Evolutionary conservation across 2,329 filamentous ascomycete genomes (phyloP).

Genomic region (Aspergillus tanneri): DNA sequence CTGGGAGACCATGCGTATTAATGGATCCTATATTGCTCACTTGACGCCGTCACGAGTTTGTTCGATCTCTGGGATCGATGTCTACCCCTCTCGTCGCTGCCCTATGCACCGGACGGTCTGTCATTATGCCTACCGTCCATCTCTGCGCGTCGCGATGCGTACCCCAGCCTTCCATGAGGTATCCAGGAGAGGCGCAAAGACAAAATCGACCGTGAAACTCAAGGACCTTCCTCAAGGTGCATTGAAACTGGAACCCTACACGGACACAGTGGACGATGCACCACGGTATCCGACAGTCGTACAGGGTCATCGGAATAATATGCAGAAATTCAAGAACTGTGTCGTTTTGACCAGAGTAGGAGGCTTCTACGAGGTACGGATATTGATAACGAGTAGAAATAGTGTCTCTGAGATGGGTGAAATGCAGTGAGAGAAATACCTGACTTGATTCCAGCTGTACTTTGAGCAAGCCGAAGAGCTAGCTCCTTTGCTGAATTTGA

Average conservation of each 20-base stretch:
- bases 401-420: background rate
- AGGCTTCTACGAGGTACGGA: constrained; percentile 78
- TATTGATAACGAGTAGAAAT: background rate
- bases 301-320: constrained; percentile 81
- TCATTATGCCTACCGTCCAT: constrained; percentile 29
- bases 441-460: constrained; percentile 61
- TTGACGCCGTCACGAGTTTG: constrained; percentile 12
- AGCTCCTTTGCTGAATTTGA: constrained; percentile 81
- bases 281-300: constrained; percentile 81
- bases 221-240: constrained; percentile 58
- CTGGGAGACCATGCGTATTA: constrained; percentile 26
- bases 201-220: constrained; percentile 38
- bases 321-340: constrained; percentile 86
- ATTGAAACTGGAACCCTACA: constrained; percentile 46
- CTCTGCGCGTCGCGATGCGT: constrained; percentile 19
- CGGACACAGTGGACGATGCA: constrained; percentile 47
- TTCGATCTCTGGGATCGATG: background rate
- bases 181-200: constrained; percentile 36
- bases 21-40: constrained; percentile 19
- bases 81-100: constrained; percentile 17
- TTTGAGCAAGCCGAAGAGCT: constrained; percentile 92
- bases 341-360: constrained; percentile 89
- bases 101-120: constrained; percentile 30
- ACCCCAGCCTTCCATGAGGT: constrained; percentile 14
- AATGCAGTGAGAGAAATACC: constrained; percentile 1